Evolutionary conservation across 225 moss, liverwort and hornwort genomes (phyloP).

Genomic region (Straminergon stramineum): DNA sequence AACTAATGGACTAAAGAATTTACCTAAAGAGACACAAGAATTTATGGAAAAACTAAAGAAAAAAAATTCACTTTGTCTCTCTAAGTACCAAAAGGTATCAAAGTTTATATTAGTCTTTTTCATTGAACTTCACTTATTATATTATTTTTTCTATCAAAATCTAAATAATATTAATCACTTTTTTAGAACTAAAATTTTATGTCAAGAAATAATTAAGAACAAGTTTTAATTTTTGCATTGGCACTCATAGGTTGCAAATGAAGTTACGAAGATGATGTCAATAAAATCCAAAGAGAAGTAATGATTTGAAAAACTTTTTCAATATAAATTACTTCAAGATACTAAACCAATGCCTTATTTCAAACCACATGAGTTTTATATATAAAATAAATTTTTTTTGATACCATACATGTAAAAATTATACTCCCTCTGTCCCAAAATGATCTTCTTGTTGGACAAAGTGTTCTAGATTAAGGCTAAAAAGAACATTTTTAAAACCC

Average conservation of each 20-base stretch:
- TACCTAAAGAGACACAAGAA: neutral
- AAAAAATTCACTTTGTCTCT: neutral
- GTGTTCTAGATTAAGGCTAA: no score
- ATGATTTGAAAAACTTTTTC: no score
- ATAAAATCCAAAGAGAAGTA: neutral
- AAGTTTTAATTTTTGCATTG: neutral
- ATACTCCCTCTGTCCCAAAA: no score
- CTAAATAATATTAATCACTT: neutral
- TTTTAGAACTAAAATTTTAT: neutral
- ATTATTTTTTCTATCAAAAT: neutral
- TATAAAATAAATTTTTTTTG: neutral
- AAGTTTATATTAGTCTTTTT: neutral
- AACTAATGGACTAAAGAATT: neutral
- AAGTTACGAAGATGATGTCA: neutral
- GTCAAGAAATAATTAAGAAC: neutral
- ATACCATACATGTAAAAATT: neutral
- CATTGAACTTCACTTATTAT: neutral
- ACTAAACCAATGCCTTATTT: neutral
- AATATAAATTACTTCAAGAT: neutral
- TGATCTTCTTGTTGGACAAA: no score
- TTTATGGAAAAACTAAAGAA: conserved; percentile 8
- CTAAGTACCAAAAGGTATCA: neutral
- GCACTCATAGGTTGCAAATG: neutral
- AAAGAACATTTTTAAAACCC: no score
- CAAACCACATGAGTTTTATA: no score